Evolutionary conservation across 345 rosid genomes (phyloP), one percentile per base, ranked within the genome.

Genomic region (Eucalyptus curtisii): DNA sequence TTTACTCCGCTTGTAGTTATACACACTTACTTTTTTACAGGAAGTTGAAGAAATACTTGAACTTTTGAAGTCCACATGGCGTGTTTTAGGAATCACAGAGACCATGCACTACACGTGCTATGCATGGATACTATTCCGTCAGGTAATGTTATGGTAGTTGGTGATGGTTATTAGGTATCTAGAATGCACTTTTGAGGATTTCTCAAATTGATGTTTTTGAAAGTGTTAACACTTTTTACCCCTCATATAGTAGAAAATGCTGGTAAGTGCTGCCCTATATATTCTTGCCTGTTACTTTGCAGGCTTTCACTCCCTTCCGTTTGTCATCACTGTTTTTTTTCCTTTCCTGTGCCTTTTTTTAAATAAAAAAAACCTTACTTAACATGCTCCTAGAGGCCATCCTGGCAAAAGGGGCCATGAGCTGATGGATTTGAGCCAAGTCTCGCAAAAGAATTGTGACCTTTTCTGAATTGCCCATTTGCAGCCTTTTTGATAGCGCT

Each of bases 11-110:
- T 57, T 48, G 49, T 37, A 37, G 49, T 52, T 37, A 68, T 88
- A 4, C 24, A 50, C 47, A 11, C 53, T 53, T n/a, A 24, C 68
- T 76, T 55, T 19, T 24, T 33, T 89, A 71, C 92, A 98, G 99
- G 99, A 97, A 93, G 98, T 95, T 90, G 99, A 98, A 92, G 98
- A 98, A 94, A 98, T 96, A 89, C 98, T 98, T 87, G 99, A 98
- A 96, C 99, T 98, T 86, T 90, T 98, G 88, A 98, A 95, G 94
- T 97, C 98, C 61, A 97, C 99, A 16, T 97, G 99, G 99, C 96
- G 97, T 91, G 96, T 97, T 90, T 94, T 98, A 86, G 99, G 99
- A 90, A 93, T 98, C 87, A 96, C 98, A 53, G 99, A 97, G 95
- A 98, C 99, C 87, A 95, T 96, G 89, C 99, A 98, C 88, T 95